Percentiles rank a stretch among this genome's conserved stretches.
Conservation (phyloP, 768 basidiomycete species). For the Phylloporus sp. region DNA sequence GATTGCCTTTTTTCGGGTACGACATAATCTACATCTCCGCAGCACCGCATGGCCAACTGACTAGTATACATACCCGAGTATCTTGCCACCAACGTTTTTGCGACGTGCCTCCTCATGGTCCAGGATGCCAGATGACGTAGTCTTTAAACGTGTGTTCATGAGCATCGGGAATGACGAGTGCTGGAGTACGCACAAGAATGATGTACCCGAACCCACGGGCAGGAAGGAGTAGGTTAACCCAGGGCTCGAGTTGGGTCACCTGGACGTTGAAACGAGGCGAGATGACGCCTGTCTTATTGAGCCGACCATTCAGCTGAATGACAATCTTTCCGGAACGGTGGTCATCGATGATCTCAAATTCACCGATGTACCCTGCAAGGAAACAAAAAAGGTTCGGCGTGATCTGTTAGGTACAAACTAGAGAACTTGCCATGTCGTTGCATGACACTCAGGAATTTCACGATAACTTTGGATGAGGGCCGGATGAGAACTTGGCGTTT, state of each 20-base stretch:
- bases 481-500: slow-evolving; percentile 99
- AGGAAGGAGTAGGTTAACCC: slow-evolving; percentile 96
- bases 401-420: no score
- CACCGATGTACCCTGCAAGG: slow-evolving; percentile 86
- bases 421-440: slow-evolving; percentile 86
- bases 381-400: not conserved
- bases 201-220: slow-evolving; percentile 95
- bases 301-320: slow-evolving; percentile 94
- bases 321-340: slow-evolving; percentile 98
- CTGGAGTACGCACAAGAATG: slow-evolving; percentile 66
- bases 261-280: slow-evolving; percentile 99
- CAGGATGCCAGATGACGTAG: slow-evolving; percentile 95
- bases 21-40: slow-evolving; percentile 23
- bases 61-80: slow-evolving; percentile 91
- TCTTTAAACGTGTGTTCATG: slow-evolving; percentile 42
- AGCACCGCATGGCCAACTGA: slow-evolving; percentile 1
- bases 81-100: slow-evolving; percentile 96
- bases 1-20: slow-evolving; percentile 12
- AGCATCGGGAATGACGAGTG: not conserved
- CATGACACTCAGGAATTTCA: slow-evolving; percentile 98
- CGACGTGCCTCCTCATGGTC: slow-evolving; percentile 99
- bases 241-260: slow-evolving; percentile 85
- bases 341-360: slow-evolving; percentile 98
- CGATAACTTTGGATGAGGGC: slow-evolving; percentile 95
- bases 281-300: slow-evolving; percentile 99